Percentiles rank a stretch among this genome's conserved stretches.
Evolutionary conservation across 352 stramenopile species (phyloP).

Genomic region (Phytopythium kandeliae): DNA sequence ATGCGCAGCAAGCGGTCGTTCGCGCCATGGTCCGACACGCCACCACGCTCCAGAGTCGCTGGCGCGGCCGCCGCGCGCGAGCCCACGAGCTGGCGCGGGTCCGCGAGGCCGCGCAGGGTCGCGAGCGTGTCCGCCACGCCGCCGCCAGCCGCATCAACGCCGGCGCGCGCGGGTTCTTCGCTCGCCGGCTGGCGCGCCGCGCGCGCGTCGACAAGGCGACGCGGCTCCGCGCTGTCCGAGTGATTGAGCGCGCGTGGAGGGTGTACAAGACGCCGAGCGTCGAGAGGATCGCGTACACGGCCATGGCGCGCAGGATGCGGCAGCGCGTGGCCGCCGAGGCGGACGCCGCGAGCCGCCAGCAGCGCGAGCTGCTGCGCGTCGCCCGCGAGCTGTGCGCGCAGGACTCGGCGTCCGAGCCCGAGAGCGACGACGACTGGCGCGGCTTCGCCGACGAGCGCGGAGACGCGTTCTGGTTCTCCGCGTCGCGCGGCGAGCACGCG

Average conservation of each 20-base stretch:
- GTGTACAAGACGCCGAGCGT: conserved; percentile 33
- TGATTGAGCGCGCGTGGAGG: conserved; percentile 53
- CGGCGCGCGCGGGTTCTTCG: conserved; percentile 57
- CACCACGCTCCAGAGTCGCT: conserved; percentile 60
- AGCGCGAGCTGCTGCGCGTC: conserved; percentile 43
- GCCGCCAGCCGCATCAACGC: conserved; percentile 65
- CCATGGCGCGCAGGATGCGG: conserved; percentile 45
- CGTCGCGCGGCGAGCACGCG: conserved; percentile 47
- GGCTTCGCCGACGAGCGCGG: conserved; percentile 60
- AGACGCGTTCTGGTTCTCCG: conserved; percentile 78
- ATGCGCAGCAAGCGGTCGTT: conserved; percentile 28
- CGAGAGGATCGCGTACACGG: conserved; percentile 37
- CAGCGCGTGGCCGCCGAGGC: conserved; percentile 43
- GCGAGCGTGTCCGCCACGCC: conserved; percentile 22
- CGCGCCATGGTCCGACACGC: conserved; percentile 30
- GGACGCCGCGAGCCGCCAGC: conserved; percentile 28
- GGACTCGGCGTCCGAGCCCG: conserved; percentile 67
- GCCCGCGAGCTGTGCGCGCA: conserved; percentile 37
- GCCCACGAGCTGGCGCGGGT: conserved; percentile 22
- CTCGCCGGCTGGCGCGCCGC: conserved; percentile 27
- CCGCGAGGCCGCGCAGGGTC: conserved; percentile 21
- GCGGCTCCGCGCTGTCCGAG: conserved; percentile 25
- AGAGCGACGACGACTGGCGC: conserved; percentile 76
- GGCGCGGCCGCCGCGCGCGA: conserved; percentile 43
- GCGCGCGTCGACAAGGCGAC: conserved; percentile 31